Percentiles rank a stretch among this genome's conserved stretches.
phyloP scores from a whole-genome alignment of 768 basidiomycete genomes.

The Tylopilus plumbeoviolaceoides region DNA sequence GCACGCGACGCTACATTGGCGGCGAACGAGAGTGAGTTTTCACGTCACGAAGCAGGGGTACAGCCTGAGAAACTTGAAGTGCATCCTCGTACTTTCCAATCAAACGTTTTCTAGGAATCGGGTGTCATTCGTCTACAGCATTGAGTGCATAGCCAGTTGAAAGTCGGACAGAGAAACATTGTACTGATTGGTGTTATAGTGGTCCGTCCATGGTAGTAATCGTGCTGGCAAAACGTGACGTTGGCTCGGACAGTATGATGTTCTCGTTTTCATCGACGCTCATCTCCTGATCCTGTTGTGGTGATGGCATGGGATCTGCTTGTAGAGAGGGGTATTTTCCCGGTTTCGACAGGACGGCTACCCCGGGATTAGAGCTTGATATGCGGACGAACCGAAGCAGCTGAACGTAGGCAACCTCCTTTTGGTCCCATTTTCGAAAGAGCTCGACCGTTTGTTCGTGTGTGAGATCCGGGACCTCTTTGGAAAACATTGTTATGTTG shows the following conservation, averaged over 20 bases:
- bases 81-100: no score
- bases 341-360: constrained; percentile 50
- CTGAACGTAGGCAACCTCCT: constrained; percentile 65
- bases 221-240: constrained; percentile 35
- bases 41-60: no score
- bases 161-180: no score
- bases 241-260: constrained; percentile 25
- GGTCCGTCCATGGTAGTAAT: constrained; percentile 37
- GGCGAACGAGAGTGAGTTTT: no score
- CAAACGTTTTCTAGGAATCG: no score
- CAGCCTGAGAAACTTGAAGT: no score
- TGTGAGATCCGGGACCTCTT: constrained; percentile 80
- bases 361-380: constrained; percentile 49
- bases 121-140: no score
- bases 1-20: no score
- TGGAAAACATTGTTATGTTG: neutral
- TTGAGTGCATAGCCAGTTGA: no score
- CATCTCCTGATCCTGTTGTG: constrained; percentile 24
- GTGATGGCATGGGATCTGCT: constrained; percentile 2
- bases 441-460: constrained; percentile 64
- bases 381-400: constrained; percentile 75
- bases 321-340: constrained; percentile 51
- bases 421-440: constrained; percentile 77
- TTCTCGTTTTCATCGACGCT: constrained; percentile 25
- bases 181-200: constrained; percentile 11